Conservation (phyloP, 2,329 filamentous ascomycete species). For the Xylariales sp. region DNA sequence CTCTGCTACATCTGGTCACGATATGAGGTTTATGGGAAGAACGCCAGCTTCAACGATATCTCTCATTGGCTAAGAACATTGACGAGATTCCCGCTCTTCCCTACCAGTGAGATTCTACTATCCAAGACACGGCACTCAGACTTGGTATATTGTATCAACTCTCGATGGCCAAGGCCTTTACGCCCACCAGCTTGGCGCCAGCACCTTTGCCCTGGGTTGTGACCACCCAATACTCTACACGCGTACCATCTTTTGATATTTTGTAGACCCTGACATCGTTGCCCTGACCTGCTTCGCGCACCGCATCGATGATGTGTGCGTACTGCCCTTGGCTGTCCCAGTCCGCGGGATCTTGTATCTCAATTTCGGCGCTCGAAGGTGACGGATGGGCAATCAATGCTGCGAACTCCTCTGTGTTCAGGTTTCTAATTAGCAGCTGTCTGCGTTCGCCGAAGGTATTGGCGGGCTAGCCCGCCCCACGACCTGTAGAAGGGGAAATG, state of each 20-base stretch:
- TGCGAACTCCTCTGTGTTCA: conserved; percentile 59
- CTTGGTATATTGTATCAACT: conserved; percentile 44
- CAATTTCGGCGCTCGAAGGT: conserved; percentile 51
- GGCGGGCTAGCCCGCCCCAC: too few relatives aligned
- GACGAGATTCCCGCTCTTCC: too few relatives aligned
- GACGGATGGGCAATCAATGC: conserved; percentile 57
- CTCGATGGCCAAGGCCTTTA: conserved; percentile 76
- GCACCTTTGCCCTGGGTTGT: conserved; percentile 53
- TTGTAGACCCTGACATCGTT: conserved; percentile 72
- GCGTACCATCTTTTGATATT: conserved; percentile 57
- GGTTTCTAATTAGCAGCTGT: too few relatives aligned
- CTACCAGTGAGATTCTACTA: too few relatives aligned
- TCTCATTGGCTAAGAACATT: too few relatives aligned
- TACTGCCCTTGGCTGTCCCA: conserved; percentile 76
- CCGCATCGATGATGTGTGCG: conserved; percentile 61
- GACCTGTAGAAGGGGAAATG: not conserved
- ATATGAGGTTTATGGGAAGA: too few relatives aligned
- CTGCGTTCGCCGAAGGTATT: too few relatives aligned
- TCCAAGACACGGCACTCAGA: too few relatives aligned
- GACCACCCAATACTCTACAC: conserved; percentile 78
- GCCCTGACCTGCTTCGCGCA: conserved; percentile 58
- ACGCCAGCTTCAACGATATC: too few relatives aligned
- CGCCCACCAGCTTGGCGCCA: conserved; percentile 64
- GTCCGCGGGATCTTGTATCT: conserved; percentile 62
- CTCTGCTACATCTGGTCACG: too few relatives aligned